These are phyloP conservation scores for Angophora floribunda DNA, from an alignment of 345 rosid genomes.

Conservation along the genomic window DNA sequence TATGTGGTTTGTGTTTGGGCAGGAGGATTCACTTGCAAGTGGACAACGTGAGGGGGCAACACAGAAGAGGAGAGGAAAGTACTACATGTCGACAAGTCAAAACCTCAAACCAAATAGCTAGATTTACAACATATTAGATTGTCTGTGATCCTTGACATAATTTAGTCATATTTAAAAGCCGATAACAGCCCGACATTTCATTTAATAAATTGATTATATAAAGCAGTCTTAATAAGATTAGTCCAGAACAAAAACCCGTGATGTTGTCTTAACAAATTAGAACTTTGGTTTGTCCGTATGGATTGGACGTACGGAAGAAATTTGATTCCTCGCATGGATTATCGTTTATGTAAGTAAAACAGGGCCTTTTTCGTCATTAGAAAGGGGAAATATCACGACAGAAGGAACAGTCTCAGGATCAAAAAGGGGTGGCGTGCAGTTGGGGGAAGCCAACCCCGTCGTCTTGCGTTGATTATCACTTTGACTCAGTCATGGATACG, in stretches of 20 bases:
- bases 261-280: background rate
- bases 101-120: background rate
- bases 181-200: background rate
- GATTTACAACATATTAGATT: background rate
- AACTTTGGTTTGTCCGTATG: background rate
- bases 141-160: background rate
- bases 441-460: background rate
- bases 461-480: background rate
- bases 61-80: background rate
- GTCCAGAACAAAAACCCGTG: background rate
- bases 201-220: background rate
- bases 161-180: background rate
- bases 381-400: background rate
- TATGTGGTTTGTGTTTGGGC: background rate
- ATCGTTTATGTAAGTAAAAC: background rate
- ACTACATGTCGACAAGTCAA: background rate
- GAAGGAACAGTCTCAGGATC: background rate
- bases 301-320: background rate
- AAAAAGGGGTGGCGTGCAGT: background rate
- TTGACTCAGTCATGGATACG: background rate
- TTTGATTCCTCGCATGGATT: background rate
- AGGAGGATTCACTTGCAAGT: background rate
- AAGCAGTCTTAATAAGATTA: background rate
- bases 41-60: accelerated
- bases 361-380: background rate